phyloP scores from a whole-genome alignment of 2,329 filamentous ascomycete genomes.

The Aspergillus hortae region DNA sequence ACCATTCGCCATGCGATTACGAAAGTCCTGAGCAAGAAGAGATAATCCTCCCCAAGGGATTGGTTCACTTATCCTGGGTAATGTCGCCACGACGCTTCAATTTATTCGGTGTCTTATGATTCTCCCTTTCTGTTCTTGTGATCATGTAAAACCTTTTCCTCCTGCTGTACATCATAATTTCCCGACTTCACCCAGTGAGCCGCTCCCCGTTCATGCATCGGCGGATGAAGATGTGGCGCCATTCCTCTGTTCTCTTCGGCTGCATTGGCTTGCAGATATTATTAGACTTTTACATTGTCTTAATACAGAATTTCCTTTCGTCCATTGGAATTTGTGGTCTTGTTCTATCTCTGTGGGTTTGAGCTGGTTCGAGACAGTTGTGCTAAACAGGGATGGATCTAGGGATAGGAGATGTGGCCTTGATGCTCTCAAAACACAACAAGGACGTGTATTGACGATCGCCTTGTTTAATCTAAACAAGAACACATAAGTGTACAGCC shows the following conservation, averaged over 20 bases:
- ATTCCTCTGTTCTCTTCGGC: background rate
- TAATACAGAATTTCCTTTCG: constrained; percentile 5
- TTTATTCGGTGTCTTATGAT: background rate
- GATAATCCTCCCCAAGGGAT: constrained; percentile 26
- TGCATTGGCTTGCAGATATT: background rate
- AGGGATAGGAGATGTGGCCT: background rate
- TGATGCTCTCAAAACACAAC: background rate
- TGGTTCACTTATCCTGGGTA: constrained; percentile 4
- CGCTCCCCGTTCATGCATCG: background rate
- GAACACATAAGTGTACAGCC: too few species aligned
- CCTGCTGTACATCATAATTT: constrained; percentile 18
- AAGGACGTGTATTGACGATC: background rate
- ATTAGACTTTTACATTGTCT: constrained; percentile 5
- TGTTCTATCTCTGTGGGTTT: background rate
- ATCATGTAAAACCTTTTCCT: constrained; percentile 15
- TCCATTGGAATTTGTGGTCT: background rate
- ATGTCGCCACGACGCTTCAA: constrained; percentile 2
- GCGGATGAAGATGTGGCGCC: background rate
- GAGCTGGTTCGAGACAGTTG: background rate
- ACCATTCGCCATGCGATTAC: constrained; percentile 89
- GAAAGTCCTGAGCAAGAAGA: constrained; percentile 70
- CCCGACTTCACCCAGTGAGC: background rate
- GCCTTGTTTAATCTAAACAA: too few species aligned
- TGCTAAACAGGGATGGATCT: background rate
- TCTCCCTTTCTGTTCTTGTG: constrained; percentile 6